Evolutionary conservation across 116 monocot species (phyloP), one percentile per base, ranked within the genome.

Genomic region (Cymodocea nodosa): DNA sequence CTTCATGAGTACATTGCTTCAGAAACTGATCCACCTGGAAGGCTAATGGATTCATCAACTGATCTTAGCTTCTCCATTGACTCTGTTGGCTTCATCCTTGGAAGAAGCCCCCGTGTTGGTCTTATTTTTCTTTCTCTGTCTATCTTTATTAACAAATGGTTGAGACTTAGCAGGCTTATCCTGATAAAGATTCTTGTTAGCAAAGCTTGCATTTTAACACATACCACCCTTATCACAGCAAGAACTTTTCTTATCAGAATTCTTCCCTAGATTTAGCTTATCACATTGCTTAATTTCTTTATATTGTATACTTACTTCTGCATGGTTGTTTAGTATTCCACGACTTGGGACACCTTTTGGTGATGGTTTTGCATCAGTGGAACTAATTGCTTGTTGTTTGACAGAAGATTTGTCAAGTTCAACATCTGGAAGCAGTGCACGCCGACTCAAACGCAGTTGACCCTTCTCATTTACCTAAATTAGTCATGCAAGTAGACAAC

Each of bases 401-500:
- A 65, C 51, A 52, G 39, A 58, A n/a, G 61, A 61, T 44, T 77
- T 68, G 15, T 59, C 79, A 16, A 66, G 49, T 58, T 59, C 63
- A 51, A 65, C 68, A 74, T 85, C 78, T 10, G 90, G 86, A 57
- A 90, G 86, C 67, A 90, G 40, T 18, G 86, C 90, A 36, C 79
- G 81, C 51, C 55, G 77, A 54, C 90, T 90, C 66, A 90, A 62
- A 1, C 90, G 83, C 52, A 90, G 64, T 50, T 90, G 90, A 23
- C 90, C 90, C 79, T 90, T 90, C 54, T 86, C 86, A 66, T 90
- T 90, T 68, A 90, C 65, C 90, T 90, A 67, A 35, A 71, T 30
- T 34, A 64, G 30, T 30, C 30, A 30, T 30, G 30, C 30, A 1
- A 30, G 30, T 30, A 30, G 30, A 30, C 30, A 30, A 30, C 30